Evolutionary conservation across 148 eudicot species (phyloP).

Genomic region (Bassia scoparia): DNA sequence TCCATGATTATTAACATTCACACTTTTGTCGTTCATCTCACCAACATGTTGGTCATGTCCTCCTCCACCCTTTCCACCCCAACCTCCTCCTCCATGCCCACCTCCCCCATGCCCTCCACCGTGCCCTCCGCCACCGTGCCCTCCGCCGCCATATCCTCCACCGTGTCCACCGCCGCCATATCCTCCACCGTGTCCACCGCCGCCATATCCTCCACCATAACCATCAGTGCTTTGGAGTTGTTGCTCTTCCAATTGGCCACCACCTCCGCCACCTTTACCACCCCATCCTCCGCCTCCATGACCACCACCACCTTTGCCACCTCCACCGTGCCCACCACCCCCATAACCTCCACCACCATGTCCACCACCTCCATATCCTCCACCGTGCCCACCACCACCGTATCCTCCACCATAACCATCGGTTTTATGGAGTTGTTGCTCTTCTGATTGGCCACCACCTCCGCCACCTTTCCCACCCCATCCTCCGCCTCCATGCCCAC

Average conservation of each 20-base stretch:
- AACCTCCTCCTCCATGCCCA: not conserved
- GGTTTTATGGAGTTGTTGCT: not conserved
- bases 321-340: not conserved
- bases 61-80: not conserved
- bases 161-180: not conserved
- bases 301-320: not conserved
- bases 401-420: not conserved
- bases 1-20: not conserved
- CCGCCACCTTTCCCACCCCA: not conserved
- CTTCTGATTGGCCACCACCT: not conserved
- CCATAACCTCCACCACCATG: not conserved
- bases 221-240: not conserved
- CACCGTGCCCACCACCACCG: not conserved
- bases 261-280: not conserved
- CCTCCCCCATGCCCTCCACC: not conserved
- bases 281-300: not conserved
- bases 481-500: not conserved
- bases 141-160: not conserved
- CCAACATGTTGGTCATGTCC: too few relatives aligned
- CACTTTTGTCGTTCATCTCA: not conserved
- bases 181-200: not conserved
- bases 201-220: not conserved
- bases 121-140: not conserved
- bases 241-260: not conserved
- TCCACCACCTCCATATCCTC: not conserved